phyloP scores from a whole-genome alignment of 495 filamentous ascomycete genomes.

The Amniculicola lignicola region DNA sequence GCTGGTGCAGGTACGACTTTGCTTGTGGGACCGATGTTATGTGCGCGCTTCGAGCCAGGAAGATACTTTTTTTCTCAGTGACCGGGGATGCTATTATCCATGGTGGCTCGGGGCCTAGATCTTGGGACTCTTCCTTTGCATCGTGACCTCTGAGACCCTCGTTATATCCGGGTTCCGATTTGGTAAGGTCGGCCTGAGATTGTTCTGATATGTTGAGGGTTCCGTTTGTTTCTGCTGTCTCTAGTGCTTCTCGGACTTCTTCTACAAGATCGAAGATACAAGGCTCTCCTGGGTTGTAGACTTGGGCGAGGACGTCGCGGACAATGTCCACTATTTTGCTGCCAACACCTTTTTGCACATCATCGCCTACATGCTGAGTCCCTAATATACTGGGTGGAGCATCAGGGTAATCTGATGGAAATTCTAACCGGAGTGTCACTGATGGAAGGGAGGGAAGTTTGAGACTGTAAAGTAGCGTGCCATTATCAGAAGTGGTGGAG shows the following conservation, averaged over 20 bases:
- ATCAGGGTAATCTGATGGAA: conserved; percentile 70
- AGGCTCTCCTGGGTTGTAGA: conserved; percentile 70
- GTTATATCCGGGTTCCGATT: not conserved
- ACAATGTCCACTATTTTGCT: conserved; percentile 63
- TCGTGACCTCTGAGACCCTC: not conserved
- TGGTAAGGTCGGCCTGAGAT: conserved; percentile 16
- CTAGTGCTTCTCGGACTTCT: conserved; percentile 52
- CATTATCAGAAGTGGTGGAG: conserved; percentile 39
- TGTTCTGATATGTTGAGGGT: conserved; percentile 11
- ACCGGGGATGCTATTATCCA: conserved; percentile 72
- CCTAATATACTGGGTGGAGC: conserved; percentile 67
- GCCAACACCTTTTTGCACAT: conserved; percentile 61
- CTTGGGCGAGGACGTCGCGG: conserved; percentile 58
- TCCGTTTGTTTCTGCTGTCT: conserved; percentile 32
- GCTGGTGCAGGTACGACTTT: conserved; percentile 62
- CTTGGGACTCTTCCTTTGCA: conserved; percentile 33
- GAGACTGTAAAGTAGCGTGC: conserved; percentile 45
- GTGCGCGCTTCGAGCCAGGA: conserved; percentile 69
- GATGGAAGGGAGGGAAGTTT: conserved; percentile 41
- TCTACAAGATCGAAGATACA: conserved; percentile 88
- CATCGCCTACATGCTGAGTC: conserved; percentile 55
- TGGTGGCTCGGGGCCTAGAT: conserved; percentile 50
- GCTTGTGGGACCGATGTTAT: conserved; percentile 69
- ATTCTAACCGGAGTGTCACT: conserved; percentile 49
- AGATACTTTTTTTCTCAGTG: conserved; percentile 82